Evolutionary conservation across 2,329 filamentous ascomycete genomes (phyloP).

Genomic region (Teratosphaeria destructans): DNA sequence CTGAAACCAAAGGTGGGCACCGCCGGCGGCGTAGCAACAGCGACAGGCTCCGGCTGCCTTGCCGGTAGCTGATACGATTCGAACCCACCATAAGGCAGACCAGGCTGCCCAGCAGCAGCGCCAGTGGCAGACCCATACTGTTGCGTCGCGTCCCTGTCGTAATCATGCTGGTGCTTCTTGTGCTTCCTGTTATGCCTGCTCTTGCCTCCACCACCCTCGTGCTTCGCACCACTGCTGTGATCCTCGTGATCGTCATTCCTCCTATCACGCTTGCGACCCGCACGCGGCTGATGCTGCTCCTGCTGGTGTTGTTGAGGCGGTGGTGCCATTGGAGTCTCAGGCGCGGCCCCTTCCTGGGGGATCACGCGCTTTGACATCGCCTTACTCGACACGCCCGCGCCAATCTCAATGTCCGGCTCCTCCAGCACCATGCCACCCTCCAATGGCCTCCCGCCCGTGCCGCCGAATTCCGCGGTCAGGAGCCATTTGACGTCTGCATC

Average conservation of each 20-base stretch:
- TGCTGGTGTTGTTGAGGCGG: background rate
- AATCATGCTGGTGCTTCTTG: conserved; percentile 1
- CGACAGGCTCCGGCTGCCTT: conserved; percentile 26
- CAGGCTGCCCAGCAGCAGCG: conserved; percentile 13
- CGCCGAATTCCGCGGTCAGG: conserved; percentile 83
- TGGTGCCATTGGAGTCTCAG: conserved; percentile 2
- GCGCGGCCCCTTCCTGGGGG: conserved; percentile 19
- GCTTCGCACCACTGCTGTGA: background rate
- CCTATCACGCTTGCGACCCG: background rate
- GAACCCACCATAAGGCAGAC: conserved; percentile 11
- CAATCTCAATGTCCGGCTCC: conserved; percentile 97
- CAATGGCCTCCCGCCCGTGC: conserved; percentile 74
- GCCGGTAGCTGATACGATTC: conserved; percentile 7
- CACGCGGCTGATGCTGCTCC: background rate
- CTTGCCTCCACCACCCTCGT: background rate
- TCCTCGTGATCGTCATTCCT: background rate
- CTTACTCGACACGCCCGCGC: conserved; percentile 93
- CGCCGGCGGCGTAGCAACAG: conserved; percentile 29
- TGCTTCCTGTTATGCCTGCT: background rate
- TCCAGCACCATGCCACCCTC: conserved; percentile 81
- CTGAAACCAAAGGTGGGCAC: conserved; percentile 30
- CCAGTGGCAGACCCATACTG: conserved; percentile 6
- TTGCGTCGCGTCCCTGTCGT: conserved; percentile 1
- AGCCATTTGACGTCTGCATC: conserved; percentile 98
- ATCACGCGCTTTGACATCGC: conserved; percentile 29